A percentile compares a stretch with the other conserved stretches of the same genome.
Conservation (phyloP, 257 asterid genomes). For the Ballota nigra region DNA sequence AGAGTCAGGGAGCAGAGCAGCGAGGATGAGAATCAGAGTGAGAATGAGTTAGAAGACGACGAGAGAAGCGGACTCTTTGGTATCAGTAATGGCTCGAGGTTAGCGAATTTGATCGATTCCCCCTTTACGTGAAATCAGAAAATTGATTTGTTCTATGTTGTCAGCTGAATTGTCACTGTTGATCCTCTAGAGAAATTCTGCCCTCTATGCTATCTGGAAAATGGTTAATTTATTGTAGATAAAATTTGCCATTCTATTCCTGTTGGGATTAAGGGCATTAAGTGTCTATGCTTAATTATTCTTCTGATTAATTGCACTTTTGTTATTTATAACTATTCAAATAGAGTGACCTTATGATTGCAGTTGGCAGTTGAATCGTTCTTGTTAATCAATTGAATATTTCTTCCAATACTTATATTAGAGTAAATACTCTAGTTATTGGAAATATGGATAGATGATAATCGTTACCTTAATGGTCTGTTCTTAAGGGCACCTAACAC, state of each 20-base stretch:
- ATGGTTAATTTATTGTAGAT: neutral
- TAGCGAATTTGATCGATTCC: neutral
- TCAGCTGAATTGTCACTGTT: no score
- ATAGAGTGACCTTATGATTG: neutral
- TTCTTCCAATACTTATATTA: neutral
- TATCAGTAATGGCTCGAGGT: conserved; percentile 46
- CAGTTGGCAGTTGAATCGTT: neutral
- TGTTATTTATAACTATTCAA: neutral
- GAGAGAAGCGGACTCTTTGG: conserved; percentile 39
- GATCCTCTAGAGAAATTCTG: neutral
- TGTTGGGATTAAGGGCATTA: neutral
- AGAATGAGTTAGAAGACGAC: conserved; percentile 42
- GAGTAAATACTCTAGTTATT: neutral
- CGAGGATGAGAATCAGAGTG: conserved; percentile 34
- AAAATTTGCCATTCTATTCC: neutral
- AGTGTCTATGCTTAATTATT: neutral
- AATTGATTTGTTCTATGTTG: neutral
- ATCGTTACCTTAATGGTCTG: neutral
- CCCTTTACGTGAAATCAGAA: neutral
- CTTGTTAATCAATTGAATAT: neutral
- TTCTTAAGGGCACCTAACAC: neutral
- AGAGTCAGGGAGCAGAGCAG: conserved; percentile 13
- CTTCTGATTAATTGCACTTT: neutral
- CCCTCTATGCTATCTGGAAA: neutral
- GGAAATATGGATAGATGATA: neutral